Percentiles rank a stretch among this genome's conserved stretches.
Conservation (phyloP, 148 eudicot genomes). For the Cornus controversa region DNA sequence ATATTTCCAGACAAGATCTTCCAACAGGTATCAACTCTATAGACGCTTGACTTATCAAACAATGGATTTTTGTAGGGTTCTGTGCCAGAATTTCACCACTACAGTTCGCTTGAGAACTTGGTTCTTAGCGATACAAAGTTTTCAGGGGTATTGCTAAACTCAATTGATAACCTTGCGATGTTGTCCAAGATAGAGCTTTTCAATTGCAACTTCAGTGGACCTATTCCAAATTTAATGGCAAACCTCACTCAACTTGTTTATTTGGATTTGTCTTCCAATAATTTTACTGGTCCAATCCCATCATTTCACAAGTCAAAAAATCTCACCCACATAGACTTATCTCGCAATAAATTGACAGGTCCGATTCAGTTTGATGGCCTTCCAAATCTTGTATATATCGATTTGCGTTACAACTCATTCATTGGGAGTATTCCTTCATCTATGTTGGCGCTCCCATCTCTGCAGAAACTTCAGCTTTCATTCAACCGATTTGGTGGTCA, state of each 20-base stretch:
- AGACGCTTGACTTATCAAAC: not conserved
- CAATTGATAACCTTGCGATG: no score
- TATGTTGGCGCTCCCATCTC: constrained; percentile 14
- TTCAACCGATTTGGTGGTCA: constrained; percentile 13
- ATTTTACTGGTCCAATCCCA: constrained; percentile 15
- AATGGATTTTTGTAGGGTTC: constrained; percentile 18
- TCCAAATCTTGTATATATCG: constrained; percentile 13
- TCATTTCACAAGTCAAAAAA: constrained; percentile 3
- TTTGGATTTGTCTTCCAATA: constrained; percentile 2
- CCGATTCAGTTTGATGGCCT: constrained; percentile 14
- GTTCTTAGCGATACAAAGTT: not conserved
- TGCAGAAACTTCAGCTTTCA: constrained; percentile 5
- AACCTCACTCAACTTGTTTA: not conserved
- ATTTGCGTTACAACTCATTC: constrained; percentile 18
- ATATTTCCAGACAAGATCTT: constrained; percentile 17
- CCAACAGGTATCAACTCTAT: constrained; percentile 12
- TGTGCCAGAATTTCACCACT: constrained; percentile 14
- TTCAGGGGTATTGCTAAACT: constrained; percentile 1
- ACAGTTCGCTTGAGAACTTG: constrained; percentile 13
- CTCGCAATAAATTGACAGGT: constrained; percentile 20
- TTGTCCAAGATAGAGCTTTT: no score
- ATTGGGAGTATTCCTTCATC: constrained; percentile 21
- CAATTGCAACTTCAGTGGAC: no score
- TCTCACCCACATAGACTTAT: constrained; percentile 20
- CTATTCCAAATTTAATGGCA: not conserved